phyloP scores from a whole-genome alignment of 257 asterid species.

The Lavandula angustifolia region DNA sequence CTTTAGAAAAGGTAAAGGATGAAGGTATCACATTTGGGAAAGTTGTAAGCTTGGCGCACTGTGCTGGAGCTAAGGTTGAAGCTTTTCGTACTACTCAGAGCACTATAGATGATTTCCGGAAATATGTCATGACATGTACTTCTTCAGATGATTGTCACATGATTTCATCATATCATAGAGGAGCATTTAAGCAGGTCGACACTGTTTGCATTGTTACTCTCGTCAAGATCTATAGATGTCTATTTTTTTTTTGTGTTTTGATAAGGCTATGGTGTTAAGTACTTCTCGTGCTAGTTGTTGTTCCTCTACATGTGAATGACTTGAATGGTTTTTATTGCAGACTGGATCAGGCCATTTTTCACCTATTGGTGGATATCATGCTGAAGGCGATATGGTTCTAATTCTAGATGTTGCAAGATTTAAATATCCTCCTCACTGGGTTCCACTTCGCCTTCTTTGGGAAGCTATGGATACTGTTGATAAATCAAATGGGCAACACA shows the following conservation, averaged over 20 bases:
- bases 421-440: slow-evolving; percentile 99
- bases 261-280: slow-evolving; percentile 25
- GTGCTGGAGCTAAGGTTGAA: slow-evolving; percentile 95
- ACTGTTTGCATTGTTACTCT: not conserved
- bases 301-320: slow-evolving; percentile 28
- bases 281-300: slow-evolving; percentile 9
- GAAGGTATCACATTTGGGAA: slow-evolving; percentile 90
- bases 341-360: slow-evolving; percentile 99
- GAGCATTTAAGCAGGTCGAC: slow-evolving; percentile 70
- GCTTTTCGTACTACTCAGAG: slow-evolving; percentile 90
- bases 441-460: slow-evolving; percentile 94
- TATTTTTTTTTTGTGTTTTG: slow-evolving; percentile 12
- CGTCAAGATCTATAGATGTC: slow-evolving; percentile 12
- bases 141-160: slow-evolving; percentile 82
- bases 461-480: slow-evolving; percentile 95
- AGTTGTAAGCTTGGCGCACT: slow-evolving; percentile 92
- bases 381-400: slow-evolving; percentile 93
- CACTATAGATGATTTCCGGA: slow-evolving; percentile 85
- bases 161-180: slow-evolving; percentile 90
- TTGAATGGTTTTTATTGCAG: slow-evolving; percentile 48
- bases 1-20: slow-evolving; percentile 89
- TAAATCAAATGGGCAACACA: slow-evolving; percentile 79
- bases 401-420: slow-evolving; percentile 98
- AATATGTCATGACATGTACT: slow-evolving; percentile 70
- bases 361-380: slow-evolving; percentile 98